phyloP scores from a whole-genome alignment of 768 basidiomycete genomes.

The Auriculariales sp. region DNA sequence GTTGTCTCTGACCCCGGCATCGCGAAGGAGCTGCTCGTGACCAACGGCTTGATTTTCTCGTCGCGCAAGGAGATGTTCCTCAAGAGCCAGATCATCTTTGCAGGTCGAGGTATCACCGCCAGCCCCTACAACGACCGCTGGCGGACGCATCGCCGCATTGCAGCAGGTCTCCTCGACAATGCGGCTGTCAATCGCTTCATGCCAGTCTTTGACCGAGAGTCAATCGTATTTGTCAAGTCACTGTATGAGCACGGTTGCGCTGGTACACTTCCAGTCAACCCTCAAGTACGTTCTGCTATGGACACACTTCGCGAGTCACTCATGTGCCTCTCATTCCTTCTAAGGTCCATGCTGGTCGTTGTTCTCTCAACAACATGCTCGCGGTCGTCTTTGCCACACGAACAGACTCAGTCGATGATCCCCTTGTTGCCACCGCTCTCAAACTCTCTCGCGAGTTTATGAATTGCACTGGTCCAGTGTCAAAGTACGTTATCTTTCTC shows the following conservation, averaged over 20 bases:
- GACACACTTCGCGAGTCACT: background rate
- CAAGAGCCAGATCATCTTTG: slow-evolving; percentile 30
- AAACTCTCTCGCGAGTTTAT: slow-evolving; percentile 30
- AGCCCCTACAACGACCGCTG: slow-evolving; percentile 29
- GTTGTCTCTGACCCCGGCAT: slow-evolving; percentile 29
- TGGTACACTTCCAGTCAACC: slow-evolving; percentile 22
- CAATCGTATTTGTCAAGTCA: slow-evolving; percentile 22
- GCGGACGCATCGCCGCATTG: slow-evolving; percentile 29
- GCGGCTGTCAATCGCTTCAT: slow-evolving; percentile 23
- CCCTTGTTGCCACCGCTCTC: slow-evolving; percentile 22
- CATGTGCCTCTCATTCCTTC: background rate
- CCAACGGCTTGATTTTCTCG: slow-evolving; percentile 31
- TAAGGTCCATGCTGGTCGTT: slow-evolving; percentile 2
- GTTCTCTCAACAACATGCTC: slow-evolving; percentile 25
- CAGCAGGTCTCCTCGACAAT: slow-evolving; percentile 18
- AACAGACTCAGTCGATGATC: slow-evolving; percentile 23
- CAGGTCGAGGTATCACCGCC: slow-evolving; percentile 28
- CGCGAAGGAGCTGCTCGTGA: slow-evolving; percentile 29
- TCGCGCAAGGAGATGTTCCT: slow-evolving; percentile 31
- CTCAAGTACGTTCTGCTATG: slow-evolving; percentile 5
- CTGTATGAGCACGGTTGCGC: slow-evolving; percentile 20
- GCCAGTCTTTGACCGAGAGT: slow-evolving; percentile 24
- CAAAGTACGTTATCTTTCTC: background rate
- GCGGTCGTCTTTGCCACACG: slow-evolving; percentile 28
- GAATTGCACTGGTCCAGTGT: slow-evolving; percentile 15